phyloP scores from a whole-genome alignment of 2,329 filamentous ascomycete species.

The Calonectria pauciramosa region DNA sequence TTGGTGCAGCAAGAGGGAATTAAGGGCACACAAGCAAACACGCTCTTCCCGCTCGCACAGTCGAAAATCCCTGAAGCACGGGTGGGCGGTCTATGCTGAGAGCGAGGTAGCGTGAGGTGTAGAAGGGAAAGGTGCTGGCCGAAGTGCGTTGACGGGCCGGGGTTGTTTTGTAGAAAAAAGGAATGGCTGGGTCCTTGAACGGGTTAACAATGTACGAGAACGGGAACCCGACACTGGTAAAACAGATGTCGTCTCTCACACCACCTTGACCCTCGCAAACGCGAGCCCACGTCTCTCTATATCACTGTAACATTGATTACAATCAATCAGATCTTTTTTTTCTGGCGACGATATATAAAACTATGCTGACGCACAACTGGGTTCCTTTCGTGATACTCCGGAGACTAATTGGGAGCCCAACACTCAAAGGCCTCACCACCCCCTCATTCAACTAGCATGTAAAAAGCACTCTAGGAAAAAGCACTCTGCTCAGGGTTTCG shows the following conservation, averaged over 20 bases:
- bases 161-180: constrained; percentile 19
- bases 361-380: neutral
- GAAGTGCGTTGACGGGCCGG: constrained; percentile 15
- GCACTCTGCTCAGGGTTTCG: neutral
- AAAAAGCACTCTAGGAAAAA: neutral
- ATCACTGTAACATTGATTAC: neutral
- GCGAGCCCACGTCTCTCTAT: neutral
- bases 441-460: constrained; percentile 4
- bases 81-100: constrained; percentile 4
- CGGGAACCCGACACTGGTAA: constrained; percentile 15
- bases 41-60: constrained; percentile 2
- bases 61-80: constrained; percentile 1
- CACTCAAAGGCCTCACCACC: constrained; percentile 15
- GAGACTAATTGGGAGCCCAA: constrained; percentile 5
- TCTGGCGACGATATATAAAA: neutral
- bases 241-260: constrained; percentile 15
- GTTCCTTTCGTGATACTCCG: neutral
- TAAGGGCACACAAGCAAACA: neutral
- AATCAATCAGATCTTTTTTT: neutral
- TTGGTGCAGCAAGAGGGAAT: constrained; percentile 5
- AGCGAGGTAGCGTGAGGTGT: constrained; percentile 4
- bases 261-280: neutral
- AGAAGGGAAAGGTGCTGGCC: constrained; percentile 10
- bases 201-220: constrained; percentile 15
- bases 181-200: constrained; percentile 23